Evolutionary conservation across 2,329 filamentous ascomycete genomes (phyloP).

Genomic region (Neospermospora avenae): DNA sequence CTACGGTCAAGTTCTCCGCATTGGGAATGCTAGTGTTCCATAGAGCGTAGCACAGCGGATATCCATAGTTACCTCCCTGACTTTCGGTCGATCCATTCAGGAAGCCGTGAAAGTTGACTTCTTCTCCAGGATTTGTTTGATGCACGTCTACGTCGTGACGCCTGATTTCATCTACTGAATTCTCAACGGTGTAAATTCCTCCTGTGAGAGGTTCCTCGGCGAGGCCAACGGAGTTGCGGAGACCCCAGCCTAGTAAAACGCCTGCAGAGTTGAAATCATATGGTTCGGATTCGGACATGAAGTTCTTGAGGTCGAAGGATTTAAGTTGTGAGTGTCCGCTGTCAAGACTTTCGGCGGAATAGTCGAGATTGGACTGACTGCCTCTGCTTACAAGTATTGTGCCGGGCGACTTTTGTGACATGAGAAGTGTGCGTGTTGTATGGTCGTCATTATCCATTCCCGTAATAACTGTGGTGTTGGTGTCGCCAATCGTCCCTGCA

Average conservation of each 20-base stretch:
- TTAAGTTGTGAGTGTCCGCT: slow-evolving; percentile 67
- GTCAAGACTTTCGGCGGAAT: slow-evolving; percentile 44
- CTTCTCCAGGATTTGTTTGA: slow-evolving; percentile 67
- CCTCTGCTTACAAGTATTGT: slow-evolving; percentile 65
- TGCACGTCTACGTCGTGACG: slow-evolving; percentile 60
- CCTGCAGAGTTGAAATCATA: slow-evolving; percentile 50
- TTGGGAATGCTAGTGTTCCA: slow-evolving; percentile 54
- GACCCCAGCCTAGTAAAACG: slow-evolving; percentile 59
- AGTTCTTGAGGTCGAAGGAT: slow-evolving; percentile 48
- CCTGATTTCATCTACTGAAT: slow-evolving; percentile 62
- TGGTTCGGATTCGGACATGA: slow-evolving; percentile 30
- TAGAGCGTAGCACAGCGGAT: slow-evolving; percentile 65
- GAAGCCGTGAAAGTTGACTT: slow-evolving; percentile 69
- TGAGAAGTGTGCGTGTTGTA: slow-evolving; percentile 62
- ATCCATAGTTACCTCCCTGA: slow-evolving; percentile 60
- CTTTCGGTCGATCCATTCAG: slow-evolving; percentile 38
- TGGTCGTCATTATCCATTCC: slow-evolving; percentile 64
- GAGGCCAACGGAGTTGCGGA: slow-evolving; percentile 70
- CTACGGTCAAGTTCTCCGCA: slow-evolving; percentile 41
- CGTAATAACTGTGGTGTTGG: slow-evolving; percentile 51
- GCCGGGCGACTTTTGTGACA: slow-evolving; percentile 52
- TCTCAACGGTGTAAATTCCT: slow-evolving; percentile 62
- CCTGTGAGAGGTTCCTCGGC: slow-evolving; percentile 56
- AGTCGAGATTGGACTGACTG: slow-evolving; percentile 61
- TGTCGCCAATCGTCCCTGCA: slow-evolving; percentile 42